These are phyloP conservation scores for Picea sitchensis DNA, from an alignment of 75 land plant species.

Conservation along the genomic window DNA sequence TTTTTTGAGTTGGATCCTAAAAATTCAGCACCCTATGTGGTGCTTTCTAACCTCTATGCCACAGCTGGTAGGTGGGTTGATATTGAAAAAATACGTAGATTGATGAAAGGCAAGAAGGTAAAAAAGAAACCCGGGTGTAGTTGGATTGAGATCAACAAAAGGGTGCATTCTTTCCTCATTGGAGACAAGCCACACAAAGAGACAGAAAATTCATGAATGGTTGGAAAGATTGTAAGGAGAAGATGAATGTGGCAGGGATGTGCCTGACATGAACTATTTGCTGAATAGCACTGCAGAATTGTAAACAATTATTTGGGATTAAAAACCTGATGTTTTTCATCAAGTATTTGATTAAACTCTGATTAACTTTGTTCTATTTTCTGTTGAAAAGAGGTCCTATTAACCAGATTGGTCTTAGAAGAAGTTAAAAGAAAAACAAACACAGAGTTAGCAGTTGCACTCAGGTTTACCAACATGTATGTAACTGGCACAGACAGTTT, in stretches of 20 bases:
- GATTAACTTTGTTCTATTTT: too few species aligned
- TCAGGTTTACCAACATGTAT: too few species aligned
- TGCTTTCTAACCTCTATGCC: constrained; percentile 20
- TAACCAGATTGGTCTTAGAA: too few species aligned
- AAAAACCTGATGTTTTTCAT: too few species aligned
- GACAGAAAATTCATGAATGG: constrained; percentile 2
- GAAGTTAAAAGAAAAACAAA: too few species aligned
- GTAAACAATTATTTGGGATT: too few species aligned
- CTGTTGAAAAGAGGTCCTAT: too few species aligned
- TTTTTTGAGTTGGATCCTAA: constrained; percentile 40
- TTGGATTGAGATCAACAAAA: constrained; percentile 20
- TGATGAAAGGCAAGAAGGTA: constrained; percentile 15
- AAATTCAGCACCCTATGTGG: constrained; percentile 43
- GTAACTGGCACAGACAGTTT: too few species aligned
- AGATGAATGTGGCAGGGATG: background rate
- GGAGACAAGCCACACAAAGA: constrained; percentile 9
- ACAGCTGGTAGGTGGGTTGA: constrained; percentile 13
- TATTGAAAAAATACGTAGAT: constrained; percentile 9
- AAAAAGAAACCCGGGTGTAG: constrained; percentile 29
- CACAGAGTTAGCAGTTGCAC: too few species aligned
- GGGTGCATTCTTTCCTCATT: constrained; percentile 19
- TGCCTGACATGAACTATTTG: background rate
- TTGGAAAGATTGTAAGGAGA: background rate
- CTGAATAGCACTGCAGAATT: background rate
- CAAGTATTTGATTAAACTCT: too few species aligned